Evolutionary conservation across 192 early-diverging fungal genomes (phyloP).

Genomic region (Coemansia asiatica): DNA sequence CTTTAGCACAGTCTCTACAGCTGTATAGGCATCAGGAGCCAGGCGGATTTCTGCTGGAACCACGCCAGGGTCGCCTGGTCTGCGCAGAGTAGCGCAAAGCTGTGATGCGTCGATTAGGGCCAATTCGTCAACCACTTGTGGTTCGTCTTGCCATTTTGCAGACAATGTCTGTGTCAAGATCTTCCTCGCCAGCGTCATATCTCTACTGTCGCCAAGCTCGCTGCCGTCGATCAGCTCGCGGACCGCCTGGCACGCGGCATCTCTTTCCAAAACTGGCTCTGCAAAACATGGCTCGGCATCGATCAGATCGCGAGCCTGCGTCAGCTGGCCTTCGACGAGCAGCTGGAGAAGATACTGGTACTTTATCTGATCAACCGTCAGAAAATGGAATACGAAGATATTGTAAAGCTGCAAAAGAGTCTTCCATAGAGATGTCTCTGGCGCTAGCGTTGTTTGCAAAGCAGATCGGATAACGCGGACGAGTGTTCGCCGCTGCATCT

Average conservation of each 20-base stretch:
- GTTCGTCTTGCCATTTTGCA: neutral
- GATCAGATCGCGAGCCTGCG: constrained; percentile 22
- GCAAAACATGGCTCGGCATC: constrained; percentile 10
- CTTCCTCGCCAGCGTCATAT: too few species aligned
- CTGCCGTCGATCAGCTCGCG: constrained; percentile 30
- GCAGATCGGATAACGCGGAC: too few species aligned
- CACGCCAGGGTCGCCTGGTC: neutral
- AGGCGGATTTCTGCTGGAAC: neutral
- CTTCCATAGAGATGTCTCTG: too few species aligned
- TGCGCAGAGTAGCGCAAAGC: too few species aligned
- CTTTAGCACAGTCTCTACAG: neutral
- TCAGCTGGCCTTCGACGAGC: constrained; percentile 20
- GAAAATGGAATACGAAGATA: too few species aligned
- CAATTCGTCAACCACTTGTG: too few species aligned
- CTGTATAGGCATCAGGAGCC: neutral
- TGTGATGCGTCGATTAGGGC: too few species aligned
- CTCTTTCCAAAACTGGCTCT: neutral
- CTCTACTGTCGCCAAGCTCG: too few species aligned
- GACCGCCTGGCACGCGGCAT: constrained; percentile 33
- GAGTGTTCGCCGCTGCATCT: too few species aligned
- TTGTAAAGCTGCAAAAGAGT: too few species aligned
- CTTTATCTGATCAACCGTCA: constrained; percentile 17
- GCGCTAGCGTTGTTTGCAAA: too few species aligned
- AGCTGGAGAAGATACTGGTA: constrained; percentile 17
- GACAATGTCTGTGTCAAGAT: neutral